Evolutionary conservation across 352 stramenopile species (phyloP), one percentile per base, ranked within the genome.

Genomic region (Phytophthora tentaculata): DNA sequence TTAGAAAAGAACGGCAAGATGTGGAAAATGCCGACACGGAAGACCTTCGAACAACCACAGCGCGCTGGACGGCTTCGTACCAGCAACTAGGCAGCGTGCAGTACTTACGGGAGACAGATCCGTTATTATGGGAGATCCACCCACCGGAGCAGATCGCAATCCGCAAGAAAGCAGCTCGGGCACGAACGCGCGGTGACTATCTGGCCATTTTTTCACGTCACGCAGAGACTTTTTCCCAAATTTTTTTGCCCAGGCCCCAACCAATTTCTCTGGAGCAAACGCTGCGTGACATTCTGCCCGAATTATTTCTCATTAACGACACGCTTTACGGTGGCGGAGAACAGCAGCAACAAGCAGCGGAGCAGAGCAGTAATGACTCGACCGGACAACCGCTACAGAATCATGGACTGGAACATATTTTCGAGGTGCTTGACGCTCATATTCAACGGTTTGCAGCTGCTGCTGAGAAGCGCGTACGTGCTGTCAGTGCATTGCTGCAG

Each of bases 41-140:
- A 28, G 69, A 81, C 17, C 45, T 71, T 23, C 37, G 58, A 23
- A 74, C 50, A 37, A 72, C 45, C 44, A 68, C 53, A 37, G 60
- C 52, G 22, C 70, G 51, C 26, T 71, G 58, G 53, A 66, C 20
- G 13, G 49, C 56, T 35, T 80, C 74, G 12, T 86, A 86, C 43
- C 82, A 92, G 47, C 84, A 92, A 61, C 74, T 88, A 5, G 84
- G 86, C 10, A 92, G 84, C 49, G 84, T 94, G 23, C 84, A 89
- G 64, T 94, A 94, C 58, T 60, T 92, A 2, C 81, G 86, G n/a
- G 84, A 90, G 48, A 94, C 86, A 4, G 81, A 94, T 61, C 84
- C 86, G 19, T 64, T 94, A 43, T 58, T 94, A n/a, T 92, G 86
- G 86, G 84, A 94, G 49, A 92, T 92, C 58, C 83, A 94, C 35